These are phyloP conservation scores for Penicillium manginii DNA, from an alignment of 495 filamentous ascomycete genomes.

Conservation along the genomic window DNA sequence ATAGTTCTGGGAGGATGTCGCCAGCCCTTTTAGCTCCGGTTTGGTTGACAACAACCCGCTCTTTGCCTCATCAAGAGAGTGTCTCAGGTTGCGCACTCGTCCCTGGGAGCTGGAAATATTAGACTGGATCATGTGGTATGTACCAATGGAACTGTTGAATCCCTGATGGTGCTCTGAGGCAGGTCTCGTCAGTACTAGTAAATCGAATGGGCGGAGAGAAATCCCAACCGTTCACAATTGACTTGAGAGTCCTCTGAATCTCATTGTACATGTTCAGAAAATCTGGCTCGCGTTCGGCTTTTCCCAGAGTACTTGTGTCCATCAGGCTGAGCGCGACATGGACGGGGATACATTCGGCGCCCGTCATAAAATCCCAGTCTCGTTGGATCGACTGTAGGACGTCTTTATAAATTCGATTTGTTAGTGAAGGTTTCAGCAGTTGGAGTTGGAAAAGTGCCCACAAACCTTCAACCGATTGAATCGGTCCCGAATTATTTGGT, in stretches of 20 bases:
- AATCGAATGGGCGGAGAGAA: background rate
- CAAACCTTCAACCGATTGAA: conserved; percentile 50
- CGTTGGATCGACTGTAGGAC: conserved; percentile 73
- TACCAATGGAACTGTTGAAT: conserved; percentile 98
- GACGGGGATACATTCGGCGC: conserved; percentile 85
- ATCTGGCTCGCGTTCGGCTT: conserved; percentile 80
- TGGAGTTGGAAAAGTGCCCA: background rate
- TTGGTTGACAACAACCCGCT: conserved; percentile 80
- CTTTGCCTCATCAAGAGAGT: conserved; percentile 82
- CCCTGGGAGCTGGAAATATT: conserved; percentile 89
- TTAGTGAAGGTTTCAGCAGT: background rate
- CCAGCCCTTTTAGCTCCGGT: conserved; percentile 87
- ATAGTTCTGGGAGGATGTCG: conserved; percentile 84
- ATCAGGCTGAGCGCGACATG: conserved; percentile 91
- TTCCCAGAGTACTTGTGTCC: conserved; percentile 90
- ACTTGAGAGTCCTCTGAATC: conserved; percentile 87
- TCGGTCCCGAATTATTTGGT: conserved; percentile 20
- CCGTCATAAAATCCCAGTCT: conserved; percentile 91
- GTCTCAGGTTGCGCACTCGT: conserved; percentile 79
- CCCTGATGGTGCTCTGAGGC: conserved; percentile 88
- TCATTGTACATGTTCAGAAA: conserved; percentile 81
- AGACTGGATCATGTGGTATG: conserved; percentile 96
- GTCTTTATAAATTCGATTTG: conserved; percentile 36
- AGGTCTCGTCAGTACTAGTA: conserved; percentile 11
- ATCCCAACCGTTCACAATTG: conserved; percentile 78